phyloP scores from a whole-genome alignment of 2,329 filamentous ascomycete genomes.

The Periconia macrospinosa region DNA sequence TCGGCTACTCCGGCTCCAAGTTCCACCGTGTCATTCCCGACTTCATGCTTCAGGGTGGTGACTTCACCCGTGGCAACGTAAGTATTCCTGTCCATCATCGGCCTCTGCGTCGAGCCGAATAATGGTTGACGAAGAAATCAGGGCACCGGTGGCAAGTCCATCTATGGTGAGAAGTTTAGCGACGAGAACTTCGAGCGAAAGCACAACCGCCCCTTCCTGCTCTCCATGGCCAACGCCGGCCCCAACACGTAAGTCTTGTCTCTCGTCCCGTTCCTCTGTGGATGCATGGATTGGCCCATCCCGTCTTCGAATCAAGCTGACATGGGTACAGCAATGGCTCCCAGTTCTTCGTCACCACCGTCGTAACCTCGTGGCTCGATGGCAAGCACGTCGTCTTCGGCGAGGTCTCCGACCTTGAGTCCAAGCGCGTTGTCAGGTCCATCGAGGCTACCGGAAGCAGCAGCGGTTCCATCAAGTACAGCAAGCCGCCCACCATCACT shows the following conservation, averaged over 20 bases:
- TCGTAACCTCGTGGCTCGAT: constrained; percentile 70
- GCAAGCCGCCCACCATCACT: constrained; percentile 58
- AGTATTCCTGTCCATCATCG: constrained; percentile 39
- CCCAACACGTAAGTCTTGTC: constrained; percentile 73
- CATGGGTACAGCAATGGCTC: constrained; percentile 63
- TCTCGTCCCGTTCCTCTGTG: neutral
- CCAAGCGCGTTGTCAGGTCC: constrained; percentile 58
- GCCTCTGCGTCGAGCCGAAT: neutral
- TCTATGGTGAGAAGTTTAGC: constrained; percentile 92
- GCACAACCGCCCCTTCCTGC: constrained; percentile 74
- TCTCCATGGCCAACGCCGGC: constrained; percentile 95
- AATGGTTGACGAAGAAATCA: constrained; percentile 38
- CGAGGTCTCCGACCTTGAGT: constrained; percentile 62
- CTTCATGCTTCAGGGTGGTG: constrained; percentile 96
- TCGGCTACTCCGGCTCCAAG: constrained; percentile 78
- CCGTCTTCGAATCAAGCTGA: constrained; percentile 15
- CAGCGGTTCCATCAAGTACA: constrained; percentile 56
- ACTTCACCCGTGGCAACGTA: constrained; percentile 92
- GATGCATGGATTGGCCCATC: neutral
- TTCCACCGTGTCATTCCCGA: constrained; percentile 93
- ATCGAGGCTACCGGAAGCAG: constrained; percentile 62
- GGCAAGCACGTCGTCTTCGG: constrained; percentile 85
- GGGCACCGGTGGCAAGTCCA: constrained; percentile 90
- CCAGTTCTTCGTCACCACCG: constrained; percentile 74
- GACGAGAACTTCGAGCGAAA: constrained; percentile 86